A percentile compares a stretch with the other conserved stretches of the same genome.
These are phyloP conservation scores for Hypomontagnella submonticulosa DNA, from an alignment of 495 filamentous ascomycete genomes.

Conservation along the genomic window DNA sequence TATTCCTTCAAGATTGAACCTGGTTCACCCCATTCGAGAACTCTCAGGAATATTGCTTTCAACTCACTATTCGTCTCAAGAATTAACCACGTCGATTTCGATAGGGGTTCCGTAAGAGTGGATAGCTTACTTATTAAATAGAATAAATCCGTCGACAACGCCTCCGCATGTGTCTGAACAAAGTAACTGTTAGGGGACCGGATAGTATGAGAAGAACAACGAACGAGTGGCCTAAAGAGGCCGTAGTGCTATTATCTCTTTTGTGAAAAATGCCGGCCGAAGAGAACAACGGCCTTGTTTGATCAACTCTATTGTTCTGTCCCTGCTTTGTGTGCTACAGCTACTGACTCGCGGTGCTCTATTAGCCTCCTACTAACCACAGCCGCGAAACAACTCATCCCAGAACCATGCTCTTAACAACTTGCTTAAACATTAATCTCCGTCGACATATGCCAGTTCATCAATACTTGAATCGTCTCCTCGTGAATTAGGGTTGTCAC, in stretches of 20 bases:
- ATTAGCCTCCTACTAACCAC: constrained; percentile 17
- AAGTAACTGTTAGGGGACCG: too few relatives aligned
- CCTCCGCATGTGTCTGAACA: too few relatives aligned
- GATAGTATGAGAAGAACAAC: too few relatives aligned
- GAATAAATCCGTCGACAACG: too few relatives aligned
- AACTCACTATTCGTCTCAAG: not conserved
- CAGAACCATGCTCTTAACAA: constrained; percentile 27
- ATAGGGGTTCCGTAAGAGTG: too few relatives aligned
- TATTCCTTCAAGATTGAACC: constrained; percentile 4
- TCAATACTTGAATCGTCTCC: constrained; percentile 41
- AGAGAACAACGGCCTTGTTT: constrained; percentile 4
- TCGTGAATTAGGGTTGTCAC: constrained; percentile 42
- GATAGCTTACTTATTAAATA: too few relatives aligned
- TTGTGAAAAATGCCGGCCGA: not conserved
- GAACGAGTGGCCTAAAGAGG: too few relatives aligned
- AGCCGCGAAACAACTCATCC: constrained; percentile 19
- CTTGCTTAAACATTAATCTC: constrained; percentile 39
- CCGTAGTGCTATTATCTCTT: too few relatives aligned
- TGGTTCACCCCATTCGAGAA: not conserved
- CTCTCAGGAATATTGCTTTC: not conserved
- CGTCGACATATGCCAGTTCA: constrained; percentile 38
- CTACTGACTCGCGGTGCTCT: constrained; percentile 17
- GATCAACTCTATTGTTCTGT: constrained; percentile 41
- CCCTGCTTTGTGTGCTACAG: constrained; percentile 32
- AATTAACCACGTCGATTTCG: too few relatives aligned